phyloP scores from a whole-genome alignment of 2,329 filamentous ascomycete genomes.

The Aphanocladium album region DNA sequence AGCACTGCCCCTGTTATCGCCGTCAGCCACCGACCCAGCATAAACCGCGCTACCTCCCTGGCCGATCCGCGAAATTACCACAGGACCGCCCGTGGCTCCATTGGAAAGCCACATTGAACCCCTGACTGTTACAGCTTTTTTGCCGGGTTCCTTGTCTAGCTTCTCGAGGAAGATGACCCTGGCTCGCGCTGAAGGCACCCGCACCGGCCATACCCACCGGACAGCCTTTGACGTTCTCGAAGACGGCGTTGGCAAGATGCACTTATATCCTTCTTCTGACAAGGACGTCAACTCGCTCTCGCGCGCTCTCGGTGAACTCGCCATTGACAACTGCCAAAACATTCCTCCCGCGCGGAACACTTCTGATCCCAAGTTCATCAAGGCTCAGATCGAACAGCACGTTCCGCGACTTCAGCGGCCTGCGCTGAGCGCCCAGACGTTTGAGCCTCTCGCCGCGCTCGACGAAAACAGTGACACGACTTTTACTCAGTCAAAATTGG shows the following conservation, averaged over 20 bases:
- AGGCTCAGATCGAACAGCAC: slow-evolving; percentile 18
- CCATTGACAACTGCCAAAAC: slow-evolving; percentile 23
- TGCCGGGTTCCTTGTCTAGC: background rate
- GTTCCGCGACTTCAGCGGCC: slow-evolving; percentile 25
- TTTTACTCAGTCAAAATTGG: background rate
- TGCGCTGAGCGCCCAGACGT: slow-evolving; percentile 26
- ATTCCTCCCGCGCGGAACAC: slow-evolving; percentile 4
- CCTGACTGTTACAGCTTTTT: slow-evolving; percentile 10
- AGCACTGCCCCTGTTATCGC: background rate
- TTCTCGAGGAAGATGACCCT: background rate
- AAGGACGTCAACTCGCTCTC: slow-evolving; percentile 6
- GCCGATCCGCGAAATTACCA: slow-evolving; percentile 19
- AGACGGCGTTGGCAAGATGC: background rate
- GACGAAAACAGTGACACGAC: slow-evolving; percentile 8
- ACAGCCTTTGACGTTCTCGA: slow-evolving; percentile 3
- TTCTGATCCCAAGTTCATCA: slow-evolving; percentile 16
- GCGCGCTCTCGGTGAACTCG: slow-evolving; percentile 23
- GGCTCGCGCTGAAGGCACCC: background rate
- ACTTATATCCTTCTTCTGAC: slow-evolving; percentile 11
- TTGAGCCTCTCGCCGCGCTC: slow-evolving; percentile 22
- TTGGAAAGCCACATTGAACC: slow-evolving; percentile 9
- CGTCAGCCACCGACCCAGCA: background rate
- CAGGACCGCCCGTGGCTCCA: slow-evolving; percentile 10
- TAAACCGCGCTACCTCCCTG: slow-evolving; percentile 10
- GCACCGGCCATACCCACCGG: slow-evolving; percentile 1